phyloP scores from a whole-genome alignment of 345 rosid genomes.

The Linum lewisii region DNA sequence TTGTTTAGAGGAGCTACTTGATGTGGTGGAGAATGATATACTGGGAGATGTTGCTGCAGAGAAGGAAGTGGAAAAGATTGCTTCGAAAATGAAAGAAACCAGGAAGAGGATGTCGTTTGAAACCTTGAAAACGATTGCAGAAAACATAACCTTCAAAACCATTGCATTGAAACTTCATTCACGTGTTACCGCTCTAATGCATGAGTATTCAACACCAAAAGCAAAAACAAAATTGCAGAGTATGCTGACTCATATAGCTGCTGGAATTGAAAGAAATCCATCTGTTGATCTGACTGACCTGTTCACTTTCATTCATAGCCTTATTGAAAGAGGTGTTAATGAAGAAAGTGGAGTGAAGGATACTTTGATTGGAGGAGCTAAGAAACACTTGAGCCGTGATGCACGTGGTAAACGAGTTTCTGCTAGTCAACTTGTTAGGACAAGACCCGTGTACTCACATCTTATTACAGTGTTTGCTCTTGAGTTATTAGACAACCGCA shows the following conservation, averaged over 20 bases:
- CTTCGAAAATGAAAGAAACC: slow-evolving; percentile 89
- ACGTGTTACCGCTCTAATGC: slow-evolving; percentile 48
- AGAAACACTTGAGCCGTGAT: slow-evolving; percentile 20
- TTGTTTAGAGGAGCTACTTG: slow-evolving; percentile 69
- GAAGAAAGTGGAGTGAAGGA: slow-evolving; percentile 34
- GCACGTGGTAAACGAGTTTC: slow-evolving; percentile 18
- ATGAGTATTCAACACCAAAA: slow-evolving; percentile 59
- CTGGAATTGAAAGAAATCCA: slow-evolving; percentile 75
- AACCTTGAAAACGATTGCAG: slow-evolving; percentile 62
- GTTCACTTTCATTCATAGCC: slow-evolving; percentile 53
- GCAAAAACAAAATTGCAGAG: slow-evolving; percentile 44
- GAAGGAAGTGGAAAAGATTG: slow-evolving; percentile 77
- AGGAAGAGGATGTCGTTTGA: slow-evolving; percentile 59
- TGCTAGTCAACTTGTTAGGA: slow-evolving; percentile 22
- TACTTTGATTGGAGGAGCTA: slow-evolving; percentile 20
- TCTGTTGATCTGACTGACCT: slow-evolving; percentile 69
- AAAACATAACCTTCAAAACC: slow-evolving; percentile 54
- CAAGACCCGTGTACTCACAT: slow-evolving; percentile 44
- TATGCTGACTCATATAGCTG: slow-evolving; percentile 43
- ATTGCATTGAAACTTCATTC: slow-evolving; percentile 59
- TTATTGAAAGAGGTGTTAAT: slow-evolving; percentile 46
- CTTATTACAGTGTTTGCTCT: slow-evolving; percentile 74
- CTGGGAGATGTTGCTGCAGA: slow-evolving; percentile 90
- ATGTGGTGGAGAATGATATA: slow-evolving; percentile 62
- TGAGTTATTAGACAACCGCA: slow-evolving; percentile 39